A percentile compares a stretch with the other conserved stretches of the same genome.
phyloP scores from a whole-genome alignment of 371 early-diverging fungal genomes.

The Mortierella sp. region DNA sequence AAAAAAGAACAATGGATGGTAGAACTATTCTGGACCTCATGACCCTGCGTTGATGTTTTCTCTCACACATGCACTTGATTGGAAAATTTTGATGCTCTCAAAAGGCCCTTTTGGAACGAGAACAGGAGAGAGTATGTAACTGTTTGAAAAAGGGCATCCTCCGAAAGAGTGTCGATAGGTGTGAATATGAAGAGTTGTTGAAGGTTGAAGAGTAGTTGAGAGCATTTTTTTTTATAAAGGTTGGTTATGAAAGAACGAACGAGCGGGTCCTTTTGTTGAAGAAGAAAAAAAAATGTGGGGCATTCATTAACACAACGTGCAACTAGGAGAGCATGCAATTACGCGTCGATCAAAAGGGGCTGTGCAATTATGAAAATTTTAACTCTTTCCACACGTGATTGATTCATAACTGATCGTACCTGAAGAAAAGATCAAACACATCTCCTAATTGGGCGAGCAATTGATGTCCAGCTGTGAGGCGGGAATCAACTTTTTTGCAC shows the following conservation, averaged over 20 bases:
- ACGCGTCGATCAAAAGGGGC: slow-evolving; percentile 7
- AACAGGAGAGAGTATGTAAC: too few relatives aligned
- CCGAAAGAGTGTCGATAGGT: background rate
- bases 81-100: background rate
- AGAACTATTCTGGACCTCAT: slow-evolving; percentile 1
- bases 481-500: background rate
- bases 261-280: background rate
- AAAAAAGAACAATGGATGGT: too few relatives aligned
- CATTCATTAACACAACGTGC: background rate
- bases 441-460: slow-evolving; percentile 9
- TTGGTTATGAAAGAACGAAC: background rate
- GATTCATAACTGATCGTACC: background rate
- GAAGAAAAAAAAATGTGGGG: background rate
- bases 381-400: background rate
- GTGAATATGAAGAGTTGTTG: background rate
- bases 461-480: background rate
- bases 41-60: background rate
- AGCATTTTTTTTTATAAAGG: background rate
- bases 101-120: background rate
- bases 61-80: background rate
- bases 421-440: background rate
- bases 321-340: background rate
- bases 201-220: background rate
- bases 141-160: too few relatives aligned
- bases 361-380: slow-evolving; percentile 10